Conservation (phyloP, 2,329 filamentous ascomycete species). For the Verticillium longisporum region DNA sequence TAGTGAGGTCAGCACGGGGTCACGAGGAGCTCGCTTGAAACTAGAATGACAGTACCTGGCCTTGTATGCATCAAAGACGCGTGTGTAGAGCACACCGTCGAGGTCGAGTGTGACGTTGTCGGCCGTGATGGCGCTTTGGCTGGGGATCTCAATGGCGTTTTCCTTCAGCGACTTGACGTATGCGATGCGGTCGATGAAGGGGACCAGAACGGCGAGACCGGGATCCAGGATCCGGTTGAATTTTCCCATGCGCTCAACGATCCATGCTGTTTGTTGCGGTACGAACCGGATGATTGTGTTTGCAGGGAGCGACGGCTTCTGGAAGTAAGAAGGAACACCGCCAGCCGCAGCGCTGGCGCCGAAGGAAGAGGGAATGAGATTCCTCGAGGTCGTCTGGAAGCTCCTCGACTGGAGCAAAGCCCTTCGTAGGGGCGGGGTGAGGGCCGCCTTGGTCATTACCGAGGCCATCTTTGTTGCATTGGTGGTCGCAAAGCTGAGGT, state of each 20-base stretch:
- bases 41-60: constrained; percentile 57
- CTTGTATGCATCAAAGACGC: constrained; percentile 97
- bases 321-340: constrained; percentile 71
- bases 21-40: not conserved
- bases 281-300: constrained; percentile 96
- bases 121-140: constrained; percentile 94
- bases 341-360: constrained; percentile 19
- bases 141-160: constrained; percentile 91
- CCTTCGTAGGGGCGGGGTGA: constrained; percentile 10
- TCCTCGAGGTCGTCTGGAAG: constrained; percentile 9
- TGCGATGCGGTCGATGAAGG: constrained; percentile 89
- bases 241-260: constrained; percentile 98
- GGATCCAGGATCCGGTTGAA: constrained; percentile 91
- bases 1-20: not conserved
- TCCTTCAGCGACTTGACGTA: constrained; percentile 99
- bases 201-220: constrained; percentile 80
- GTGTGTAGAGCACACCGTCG: constrained; percentile 90
- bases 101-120: constrained; percentile 97
- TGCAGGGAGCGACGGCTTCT: constrained; percentile 66
- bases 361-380: constrained; percentile 15
- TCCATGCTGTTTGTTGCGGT: constrained; percentile 99
- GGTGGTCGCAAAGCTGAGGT: constrained; percentile 1
- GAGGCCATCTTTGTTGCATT: constrained; percentile 13
- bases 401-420: constrained; percentile 8
- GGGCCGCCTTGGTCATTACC: constrained; percentile 12